phyloP scores from a whole-genome alignment of 768 basidiomycete species.

The Boletus bicolor region DNA sequence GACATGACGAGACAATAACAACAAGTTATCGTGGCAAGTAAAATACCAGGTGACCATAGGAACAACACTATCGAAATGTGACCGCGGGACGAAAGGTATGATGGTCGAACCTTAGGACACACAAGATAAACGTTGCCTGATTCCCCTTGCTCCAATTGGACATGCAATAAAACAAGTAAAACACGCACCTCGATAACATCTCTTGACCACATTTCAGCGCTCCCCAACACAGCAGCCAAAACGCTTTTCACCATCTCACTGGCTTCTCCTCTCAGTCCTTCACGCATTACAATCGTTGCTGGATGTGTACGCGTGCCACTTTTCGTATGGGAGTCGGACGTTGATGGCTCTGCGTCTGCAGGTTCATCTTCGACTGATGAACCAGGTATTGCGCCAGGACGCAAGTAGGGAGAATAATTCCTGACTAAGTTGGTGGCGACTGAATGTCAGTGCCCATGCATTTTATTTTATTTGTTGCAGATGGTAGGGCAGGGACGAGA shows the following conservation, averaged over 20 bases:
- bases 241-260: conserved; percentile 72
- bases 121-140: conserved; percentile 45
- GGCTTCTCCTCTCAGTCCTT: conserved; percentile 61
- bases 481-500: conserved; percentile 34
- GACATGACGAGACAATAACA: not conserved
- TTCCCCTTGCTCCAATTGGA: not conserved
- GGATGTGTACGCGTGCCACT: conserved; percentile 51
- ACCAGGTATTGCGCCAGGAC: conserved; percentile 27
- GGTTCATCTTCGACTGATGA: conserved; percentile 6
- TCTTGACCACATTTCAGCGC: conserved; percentile 58
- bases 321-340: conserved; percentile 41
- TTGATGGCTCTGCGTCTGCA: conserved; percentile 1
- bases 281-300: conserved; percentile 64
- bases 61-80: conserved; percentile 30
- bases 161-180: not conserved
- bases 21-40: not conserved
- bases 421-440: conserved; percentile 87
- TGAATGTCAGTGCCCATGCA: conserved; percentile 65
- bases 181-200: conserved; percentile 40
- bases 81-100: not conserved
- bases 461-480: conserved; percentile 22
- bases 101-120: conserved; percentile 38
- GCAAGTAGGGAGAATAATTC: conserved; percentile 87
- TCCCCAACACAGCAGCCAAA: conserved; percentile 18
- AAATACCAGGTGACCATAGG: conserved; percentile 45